Evolutionary conservation across 106 monocot species (phyloP).

Genomic region (Hemerocallis citrina): DNA sequence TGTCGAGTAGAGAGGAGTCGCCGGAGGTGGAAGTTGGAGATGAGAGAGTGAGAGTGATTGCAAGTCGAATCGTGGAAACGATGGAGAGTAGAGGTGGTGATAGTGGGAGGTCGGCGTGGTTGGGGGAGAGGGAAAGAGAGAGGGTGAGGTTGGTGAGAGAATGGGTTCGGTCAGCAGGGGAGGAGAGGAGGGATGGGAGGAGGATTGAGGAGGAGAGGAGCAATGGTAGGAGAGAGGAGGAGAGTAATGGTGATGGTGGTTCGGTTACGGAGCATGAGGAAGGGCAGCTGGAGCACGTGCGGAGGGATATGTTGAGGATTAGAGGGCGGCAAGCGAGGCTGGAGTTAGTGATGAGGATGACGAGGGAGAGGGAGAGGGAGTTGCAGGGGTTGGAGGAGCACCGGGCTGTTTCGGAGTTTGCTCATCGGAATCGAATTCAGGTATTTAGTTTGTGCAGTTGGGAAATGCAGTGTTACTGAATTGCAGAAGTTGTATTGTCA

Average conservation of each 20-base stretch:
- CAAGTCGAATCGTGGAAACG: slow-evolving; percentile 1
- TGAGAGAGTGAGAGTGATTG: neutral
- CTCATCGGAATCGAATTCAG: slow-evolving; percentile 79
- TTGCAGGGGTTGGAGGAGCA: slow-evolving; percentile 55
- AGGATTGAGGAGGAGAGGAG: slow-evolving; percentile 23
- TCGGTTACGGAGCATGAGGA: too few relatives aligned
- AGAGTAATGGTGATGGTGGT: too few relatives aligned
- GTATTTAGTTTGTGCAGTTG: too few relatives aligned
- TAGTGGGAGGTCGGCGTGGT: slow-evolving; percentile 44
- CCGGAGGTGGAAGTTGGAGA: slow-evolving; percentile 45
- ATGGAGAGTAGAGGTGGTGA: slow-evolving; percentile 17
- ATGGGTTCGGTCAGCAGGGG: slow-evolving; percentile 58
- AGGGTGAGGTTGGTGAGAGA: slow-evolving; percentile 73
- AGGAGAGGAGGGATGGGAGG: slow-evolving; percentile 24
- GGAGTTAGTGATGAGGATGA: slow-evolving; percentile 58
- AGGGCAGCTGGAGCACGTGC: too few relatives aligned
- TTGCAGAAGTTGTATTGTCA: too few relatives aligned
- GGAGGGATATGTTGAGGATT: slow-evolving; percentile 46
- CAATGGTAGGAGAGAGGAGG: slow-evolving; percentile 38
- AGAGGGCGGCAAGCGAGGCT: slow-evolving; percentile 58
- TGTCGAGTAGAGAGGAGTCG: slow-evolving; percentile 39
- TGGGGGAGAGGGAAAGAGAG: slow-evolving; percentile 70
- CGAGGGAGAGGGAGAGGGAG: slow-evolving; percentile 60
- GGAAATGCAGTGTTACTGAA: too few relatives aligned
- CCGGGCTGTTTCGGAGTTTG: slow-evolving; percentile 58